Evolutionary conservation across 768 basidiomycete genomes (phyloP).

Genomic region (Omphalotus guepiniiformis): DNA sequence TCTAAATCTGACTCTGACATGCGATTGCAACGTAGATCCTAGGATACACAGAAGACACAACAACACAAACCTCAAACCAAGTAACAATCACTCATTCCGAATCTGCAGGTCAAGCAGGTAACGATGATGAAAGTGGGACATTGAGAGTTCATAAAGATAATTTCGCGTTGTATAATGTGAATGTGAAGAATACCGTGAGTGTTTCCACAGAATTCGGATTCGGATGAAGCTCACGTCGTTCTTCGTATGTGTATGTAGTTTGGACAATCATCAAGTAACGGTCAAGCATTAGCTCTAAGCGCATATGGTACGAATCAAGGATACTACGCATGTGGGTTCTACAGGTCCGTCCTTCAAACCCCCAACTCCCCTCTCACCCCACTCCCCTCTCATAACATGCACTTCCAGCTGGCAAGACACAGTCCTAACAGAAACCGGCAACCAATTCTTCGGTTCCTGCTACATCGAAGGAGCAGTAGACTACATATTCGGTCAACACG

Average conservation of each 20-base stretch:
- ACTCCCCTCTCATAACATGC: background rate
- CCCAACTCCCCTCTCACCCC: background rate
- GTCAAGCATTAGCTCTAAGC: constrained; percentile 23
- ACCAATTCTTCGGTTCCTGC: constrained; percentile 19
- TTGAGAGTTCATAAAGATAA: constrained; percentile 27
- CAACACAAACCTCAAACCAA: background rate
- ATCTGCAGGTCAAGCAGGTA: background rate
- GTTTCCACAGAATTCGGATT: background rate
- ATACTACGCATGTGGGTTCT: constrained; percentile 21
- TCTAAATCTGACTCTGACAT: background rate
- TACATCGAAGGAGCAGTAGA: constrained; percentile 25
- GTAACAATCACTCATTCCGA: constrained; percentile 2
- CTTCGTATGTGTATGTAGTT: constrained; percentile 10
- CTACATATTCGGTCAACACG: constrained; percentile 23
- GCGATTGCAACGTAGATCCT: background rate
- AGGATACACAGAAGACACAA: background rate
- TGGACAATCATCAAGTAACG: constrained; percentile 13
- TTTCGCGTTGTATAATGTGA: constrained; percentile 28
- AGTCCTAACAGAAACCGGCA: constrained; percentile 18
- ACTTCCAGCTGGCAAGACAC: constrained; percentile 23
- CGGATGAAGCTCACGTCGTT: background rate
- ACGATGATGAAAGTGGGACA: constrained; percentile 19
- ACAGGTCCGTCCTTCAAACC: constrained; percentile 12
- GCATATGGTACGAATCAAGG: constrained; percentile 20
- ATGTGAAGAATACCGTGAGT: constrained; percentile 26